Evolutionary conservation across 371 early-diverging fungal genomes (phyloP).

Genomic region (Mortierella sp.): DNA sequence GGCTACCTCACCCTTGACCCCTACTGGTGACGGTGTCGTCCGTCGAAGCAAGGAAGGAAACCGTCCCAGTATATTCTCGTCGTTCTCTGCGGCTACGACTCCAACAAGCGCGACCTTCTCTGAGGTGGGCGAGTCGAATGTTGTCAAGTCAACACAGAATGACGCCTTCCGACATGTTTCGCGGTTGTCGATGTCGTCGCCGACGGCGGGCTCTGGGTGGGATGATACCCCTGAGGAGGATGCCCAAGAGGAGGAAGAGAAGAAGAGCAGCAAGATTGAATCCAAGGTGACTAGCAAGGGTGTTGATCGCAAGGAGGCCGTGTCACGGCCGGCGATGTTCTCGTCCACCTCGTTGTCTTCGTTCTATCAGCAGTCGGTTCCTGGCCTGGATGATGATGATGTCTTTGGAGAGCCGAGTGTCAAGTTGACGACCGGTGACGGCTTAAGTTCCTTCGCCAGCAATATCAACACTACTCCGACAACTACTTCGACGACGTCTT

Average conservation of each 20-base stretch:
- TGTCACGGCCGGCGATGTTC: slow-evolving; percentile 5
- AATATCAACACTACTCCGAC: background rate
- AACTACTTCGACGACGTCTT: background rate
- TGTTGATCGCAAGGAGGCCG: slow-evolving; percentile 4
- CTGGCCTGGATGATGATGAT: slow-evolving; percentile 38
- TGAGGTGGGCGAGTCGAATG: background rate
- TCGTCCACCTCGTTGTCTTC: slow-evolving; percentile 25
- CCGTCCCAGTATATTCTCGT: slow-evolving; percentile 16
- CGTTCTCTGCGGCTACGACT: background rate
- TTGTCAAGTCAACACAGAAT: slow-evolving; percentile 40
- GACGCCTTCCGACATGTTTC: slow-evolving; percentile 34
- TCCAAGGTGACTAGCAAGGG: background rate
- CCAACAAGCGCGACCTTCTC: background rate
- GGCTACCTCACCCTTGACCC: slow-evolving; percentile 19
- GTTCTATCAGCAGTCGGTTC: slow-evolving; percentile 51
- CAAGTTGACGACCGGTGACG: background rate
- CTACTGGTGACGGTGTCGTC: slow-evolving; percentile 20
- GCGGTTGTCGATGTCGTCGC: slow-evolving; percentile 27
- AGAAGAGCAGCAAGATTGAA: background rate
- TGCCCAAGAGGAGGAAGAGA: background rate
- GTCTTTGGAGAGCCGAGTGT: background rate
- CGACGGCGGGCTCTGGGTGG: slow-evolving; percentile 35
- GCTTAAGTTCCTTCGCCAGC: background rate
- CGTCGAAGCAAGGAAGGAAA: slow-evolving; percentile 37
- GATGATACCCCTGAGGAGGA: slow-evolving; percentile 26